Evolutionary conservation across 2,329 filamentous ascomycete species (phyloP), one percentile per base, ranked within the genome.

Genomic region (Colletotrichum chlorophyti): DNA sequence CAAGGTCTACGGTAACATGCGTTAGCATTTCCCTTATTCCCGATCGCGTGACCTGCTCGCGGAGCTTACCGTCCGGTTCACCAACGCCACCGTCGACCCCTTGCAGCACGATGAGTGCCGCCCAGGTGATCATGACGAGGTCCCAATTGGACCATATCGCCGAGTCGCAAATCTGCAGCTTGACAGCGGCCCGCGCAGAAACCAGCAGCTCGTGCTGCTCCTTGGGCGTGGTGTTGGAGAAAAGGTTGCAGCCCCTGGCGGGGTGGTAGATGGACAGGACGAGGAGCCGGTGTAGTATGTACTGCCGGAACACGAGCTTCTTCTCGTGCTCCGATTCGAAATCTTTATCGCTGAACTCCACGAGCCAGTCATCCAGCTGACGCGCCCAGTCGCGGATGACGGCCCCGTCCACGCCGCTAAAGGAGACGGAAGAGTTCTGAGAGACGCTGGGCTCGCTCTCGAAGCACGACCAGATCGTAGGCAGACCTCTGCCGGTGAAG

Each of bases 101-200:
- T 58, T 77, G 75, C 1, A 78, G 63, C 2, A 78, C 74, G n/a
- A 78, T 74, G 8, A 78, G 63, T 2, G 75, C 74, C 6, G 76
- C 75, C 75, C 75, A 77, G 0, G 75, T 76, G 47, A 78, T 78
- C 62, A 78, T 74, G 17, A 77, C 70, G 1, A 78, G 64, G 37
- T 78, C 76, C 70, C 73, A 78, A 40, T 78, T 78, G 4, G 74
- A 70, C 76, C 75, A 78, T 52, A 78, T 78, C 1, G 72, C 70
- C 19, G 70, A 65, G 48, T 78, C 76, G n/a, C 72, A 66, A 4
- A 72, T 67, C 38, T 77, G 75, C 3, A 78, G 63, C 54, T 71
- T 73, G 15, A 78, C 63, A 0, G 76, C 72, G 1, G 75, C 73
- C 12, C 75, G 66, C 2, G 76, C 75, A 2, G 75, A 78, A 2